phyloP scores from a whole-genome alignment of 208 protist species.

The Leishmania guyanensis region DNA sequence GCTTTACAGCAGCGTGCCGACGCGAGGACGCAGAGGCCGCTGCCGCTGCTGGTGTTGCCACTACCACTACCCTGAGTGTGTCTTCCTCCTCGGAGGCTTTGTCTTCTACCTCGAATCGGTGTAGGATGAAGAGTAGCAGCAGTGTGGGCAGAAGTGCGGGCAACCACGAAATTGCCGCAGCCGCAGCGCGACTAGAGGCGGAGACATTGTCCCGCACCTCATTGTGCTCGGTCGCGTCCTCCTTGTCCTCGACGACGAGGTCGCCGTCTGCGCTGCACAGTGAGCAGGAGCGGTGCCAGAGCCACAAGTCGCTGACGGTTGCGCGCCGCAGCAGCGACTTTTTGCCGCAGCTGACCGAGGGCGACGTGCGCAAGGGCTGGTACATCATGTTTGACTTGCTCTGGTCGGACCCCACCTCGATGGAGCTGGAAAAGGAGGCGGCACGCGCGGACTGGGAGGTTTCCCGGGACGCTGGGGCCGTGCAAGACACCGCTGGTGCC shows the following conservation, averaged over 20 bases:
- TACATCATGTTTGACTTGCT: conserved; percentile 71
- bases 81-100: background rate
- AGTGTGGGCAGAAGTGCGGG: background rate
- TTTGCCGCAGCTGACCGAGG: conserved; percentile 26
- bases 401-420: conserved; percentile 78
- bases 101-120: background rate
- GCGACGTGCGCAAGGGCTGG: conserved; percentile 53
- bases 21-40: conserved; percentile 20
- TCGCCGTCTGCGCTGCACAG: background rate
- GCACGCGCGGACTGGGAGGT: background rate
- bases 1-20: conserved; percentile 27
- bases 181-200: background rate
- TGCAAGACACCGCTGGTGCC: background rate
- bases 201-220: background rate
- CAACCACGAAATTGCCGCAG: background rate
- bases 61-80: background rate
- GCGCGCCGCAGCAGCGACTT: conserved; percentile 16
- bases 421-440: conserved; percentile 30
- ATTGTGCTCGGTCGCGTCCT: background rate
- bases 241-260: background rate
- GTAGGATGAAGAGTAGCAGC: background rate
- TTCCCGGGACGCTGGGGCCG: background rate
- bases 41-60: background rate
- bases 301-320: background rate
- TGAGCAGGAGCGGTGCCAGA: background rate